Conservation (phyloP, 106 monocot genomes). For the Cymbidium sinense region DNA sequence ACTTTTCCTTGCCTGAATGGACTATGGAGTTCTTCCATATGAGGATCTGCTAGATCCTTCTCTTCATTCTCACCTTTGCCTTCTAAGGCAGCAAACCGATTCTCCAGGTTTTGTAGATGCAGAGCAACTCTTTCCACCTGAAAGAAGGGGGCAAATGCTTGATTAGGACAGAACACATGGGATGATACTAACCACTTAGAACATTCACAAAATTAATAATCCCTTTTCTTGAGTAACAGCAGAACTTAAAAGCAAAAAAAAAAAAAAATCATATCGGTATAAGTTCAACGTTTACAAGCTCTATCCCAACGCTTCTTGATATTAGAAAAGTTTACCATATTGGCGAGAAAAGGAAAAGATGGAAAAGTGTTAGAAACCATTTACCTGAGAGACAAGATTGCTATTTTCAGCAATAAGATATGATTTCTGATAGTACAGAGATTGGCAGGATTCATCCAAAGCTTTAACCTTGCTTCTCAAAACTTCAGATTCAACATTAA, state of each 20-base stretch:
- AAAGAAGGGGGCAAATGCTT: background rate
- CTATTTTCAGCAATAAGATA: slow-evolving; percentile 24
- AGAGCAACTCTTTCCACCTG: slow-evolving; percentile 20
- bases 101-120: slow-evolving; percentile 22
- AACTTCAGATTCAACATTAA: slow-evolving; percentile 14
- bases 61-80: slow-evolving; percentile 22
- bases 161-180: background rate
- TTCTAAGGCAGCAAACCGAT: slow-evolving; percentile 24
- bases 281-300: background rate
- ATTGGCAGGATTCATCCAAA: slow-evolving; percentile 19
- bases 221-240: background rate
- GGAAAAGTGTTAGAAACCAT: background rate
- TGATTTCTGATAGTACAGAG: slow-evolving; percentile 22
- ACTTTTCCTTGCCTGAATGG: slow-evolving; percentile 8
- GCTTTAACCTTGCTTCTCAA: slow-evolving; percentile 17
- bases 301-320: background rate
- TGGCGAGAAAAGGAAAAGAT: no score
- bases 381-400: slow-evolving; percentile 30
- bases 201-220: background rate
- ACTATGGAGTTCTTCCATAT: slow-evolving; percentile 23
- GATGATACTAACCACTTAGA: background rate
- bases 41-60: slow-evolving; percentile 18
- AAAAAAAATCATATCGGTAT: background rate
- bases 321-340: background rate
- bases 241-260: background rate